Base-by-base conservation (phyloP, 306 rosid species). In the Quercus ilex region DNA sequence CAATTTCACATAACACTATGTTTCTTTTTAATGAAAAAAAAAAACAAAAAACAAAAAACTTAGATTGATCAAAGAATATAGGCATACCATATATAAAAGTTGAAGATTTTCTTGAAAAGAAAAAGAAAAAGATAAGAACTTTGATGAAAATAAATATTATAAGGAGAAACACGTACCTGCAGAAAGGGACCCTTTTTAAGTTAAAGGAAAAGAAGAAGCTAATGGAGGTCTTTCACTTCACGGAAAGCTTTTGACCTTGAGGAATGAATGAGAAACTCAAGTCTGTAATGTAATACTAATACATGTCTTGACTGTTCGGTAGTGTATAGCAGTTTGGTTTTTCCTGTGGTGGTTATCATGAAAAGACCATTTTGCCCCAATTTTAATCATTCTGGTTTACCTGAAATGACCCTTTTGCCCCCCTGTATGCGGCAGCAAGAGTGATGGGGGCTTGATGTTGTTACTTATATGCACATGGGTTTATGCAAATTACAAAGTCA, bases 211-310 rank as follows among this genome's bases (percentile, higher is more conserved):
- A 74, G 12, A 72, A 74, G 12, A 57, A 70, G 74, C 41, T 13
- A 33, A 59, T 7, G 78, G 49, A 73, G 53, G 79, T 68, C 72
- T 60, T 69, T 55, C 21, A 62, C 71, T 20, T 77, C 85, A 78
- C 73, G 85, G 82, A 74, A 81, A 70, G 73, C 33, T 55, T 77
- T 85, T 78, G 85, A 80, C 74, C 76, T 31, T 49, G 46, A 41
- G 12, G 46, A 41, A 18, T 18, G n/a, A 63, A 33, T 12, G 52
- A 2, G 3, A 35, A 67, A 17, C 72, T 41, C 46, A 2, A 41
- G 3, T 41, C 5, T 35, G 2, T 14, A 18, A 35, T 35, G 38
- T 33, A 33, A 33, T 33, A 5, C 38, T 33, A 33, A 21, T 4
- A 17, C 7, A 4, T 18, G 51, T 41, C 71, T 18, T 18, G 87